phyloP scores from a whole-genome alignment of 805 yeast genomes.

The Yarrowia hollandica region DNA sequence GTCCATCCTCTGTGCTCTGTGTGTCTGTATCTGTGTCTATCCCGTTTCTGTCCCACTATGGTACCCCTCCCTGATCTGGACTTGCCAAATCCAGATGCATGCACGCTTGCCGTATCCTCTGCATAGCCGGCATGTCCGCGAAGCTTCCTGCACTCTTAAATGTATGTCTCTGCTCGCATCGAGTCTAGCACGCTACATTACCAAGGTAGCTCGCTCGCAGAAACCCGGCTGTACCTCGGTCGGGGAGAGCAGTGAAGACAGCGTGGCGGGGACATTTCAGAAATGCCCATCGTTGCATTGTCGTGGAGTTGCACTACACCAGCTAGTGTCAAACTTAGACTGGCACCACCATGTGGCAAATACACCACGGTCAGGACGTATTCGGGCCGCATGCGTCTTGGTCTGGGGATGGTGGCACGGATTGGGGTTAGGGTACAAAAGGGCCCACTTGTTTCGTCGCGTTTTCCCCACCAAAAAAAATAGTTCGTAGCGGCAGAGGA shows the following conservation, averaged over 20 bases:
- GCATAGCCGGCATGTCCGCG: conserved; percentile 23
- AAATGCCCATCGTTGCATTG: no score
- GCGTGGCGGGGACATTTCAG: no score
- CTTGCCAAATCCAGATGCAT: conserved; percentile 12
- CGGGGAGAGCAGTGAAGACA: no score
- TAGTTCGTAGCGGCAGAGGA: background rate
- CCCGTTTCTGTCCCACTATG: background rate
- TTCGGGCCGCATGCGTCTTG: conserved; percentile 14
- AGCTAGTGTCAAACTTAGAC: background rate
- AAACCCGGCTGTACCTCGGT: background rate
- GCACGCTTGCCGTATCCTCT: conserved; percentile 19
- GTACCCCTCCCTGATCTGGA: conserved; percentile 20
- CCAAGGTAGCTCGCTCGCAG: background rate
- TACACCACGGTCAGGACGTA: background rate
- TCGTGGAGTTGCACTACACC: background rate
- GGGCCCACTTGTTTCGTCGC: background rate
- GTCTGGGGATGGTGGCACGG: background rate
- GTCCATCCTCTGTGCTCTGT: no score
- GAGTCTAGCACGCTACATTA: background rate
- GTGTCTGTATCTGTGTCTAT: background rate
- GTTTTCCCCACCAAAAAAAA: background rate
- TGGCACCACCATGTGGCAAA: background rate
- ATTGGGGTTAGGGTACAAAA: background rate
- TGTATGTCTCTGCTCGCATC: conserved; percentile 8
- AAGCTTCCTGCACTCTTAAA: conserved; percentile 6